Percentiles rank a stretch among this genome's conserved stretches.
These are phyloP conservation scores for Orbilia javanica DNA, from an alignment of 2,329 filamentous ascomycete species.

Conservation along the genomic window DNA sequence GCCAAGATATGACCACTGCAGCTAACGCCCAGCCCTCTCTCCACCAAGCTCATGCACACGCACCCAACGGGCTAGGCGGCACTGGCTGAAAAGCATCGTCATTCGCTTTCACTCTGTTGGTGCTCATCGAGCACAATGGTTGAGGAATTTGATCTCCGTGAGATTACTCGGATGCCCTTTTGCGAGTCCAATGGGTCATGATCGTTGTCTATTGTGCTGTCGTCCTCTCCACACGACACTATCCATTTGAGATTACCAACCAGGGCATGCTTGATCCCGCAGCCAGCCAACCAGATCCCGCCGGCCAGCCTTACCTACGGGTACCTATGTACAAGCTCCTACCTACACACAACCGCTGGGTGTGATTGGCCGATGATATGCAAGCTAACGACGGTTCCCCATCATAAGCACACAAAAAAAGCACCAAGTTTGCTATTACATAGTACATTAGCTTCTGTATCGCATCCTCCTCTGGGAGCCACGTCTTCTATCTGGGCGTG, in stretches of 20 bases:
- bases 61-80: slow-evolving; percentile 30
- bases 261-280: slow-evolving; percentile 10
- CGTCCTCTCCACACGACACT: slow-evolving; percentile 9
- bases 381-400: slow-evolving; percentile 21
- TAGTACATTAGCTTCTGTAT: slow-evolving; percentile 6
- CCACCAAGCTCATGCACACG: slow-evolving; percentile 38
- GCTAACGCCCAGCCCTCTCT: slow-evolving; percentile 18
- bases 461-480: slow-evolving; percentile 16
- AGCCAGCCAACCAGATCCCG: slow-evolving; percentile 34
- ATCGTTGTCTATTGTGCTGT: background rate
- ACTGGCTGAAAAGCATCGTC: slow-evolving; percentile 14
- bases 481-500: slow-evolving; percentile 40
- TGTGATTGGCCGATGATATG: slow-evolving; percentile 38
- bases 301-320: slow-evolving; percentile 23
- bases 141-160: background rate
- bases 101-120: background rate
- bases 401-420: slow-evolving; percentile 13
- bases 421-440: slow-evolving; percentile 10
- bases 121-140: background rate
- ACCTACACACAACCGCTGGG: slow-evolving; percentile 14
- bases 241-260: slow-evolving; percentile 20
- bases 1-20: slow-evolving; percentile 45
- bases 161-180: background rate
- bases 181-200: slow-evolving; percentile 13
- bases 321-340: slow-evolving; percentile 29